These are phyloP conservation scores for Corylus americana DNA, from an alignment of 306 rosid species.

Conservation along the genomic window DNA sequence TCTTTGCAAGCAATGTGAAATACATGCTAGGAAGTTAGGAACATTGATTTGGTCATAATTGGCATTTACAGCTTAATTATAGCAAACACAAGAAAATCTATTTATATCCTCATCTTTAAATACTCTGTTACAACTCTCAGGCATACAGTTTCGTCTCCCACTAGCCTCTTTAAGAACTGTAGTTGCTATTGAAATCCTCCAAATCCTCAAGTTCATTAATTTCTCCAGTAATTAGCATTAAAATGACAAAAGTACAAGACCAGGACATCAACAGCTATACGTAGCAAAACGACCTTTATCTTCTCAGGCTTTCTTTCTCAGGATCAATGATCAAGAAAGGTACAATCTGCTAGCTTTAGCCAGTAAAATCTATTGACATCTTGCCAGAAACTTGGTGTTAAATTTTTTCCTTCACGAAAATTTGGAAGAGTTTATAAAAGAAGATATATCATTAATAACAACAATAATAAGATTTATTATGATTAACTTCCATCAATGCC, in stretches of 20 bases:
- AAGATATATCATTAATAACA: too few species aligned
- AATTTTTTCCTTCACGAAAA: background rate
- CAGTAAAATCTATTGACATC: background rate
- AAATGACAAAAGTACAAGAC: background rate
- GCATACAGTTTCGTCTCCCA: background rate
- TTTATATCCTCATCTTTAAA: background rate
- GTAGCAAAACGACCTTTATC: background rate
- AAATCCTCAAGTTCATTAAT: background rate
- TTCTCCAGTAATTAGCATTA: background rate
- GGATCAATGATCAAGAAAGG: background rate
- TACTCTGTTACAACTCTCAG: too few species aligned
- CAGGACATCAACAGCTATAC: background rate
- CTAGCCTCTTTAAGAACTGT: background rate
- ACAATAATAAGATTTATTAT: too few species aligned
- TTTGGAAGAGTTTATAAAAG: background rate
- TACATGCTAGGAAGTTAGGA: background rate
- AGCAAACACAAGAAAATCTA: background rate
- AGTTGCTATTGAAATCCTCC: background rate
- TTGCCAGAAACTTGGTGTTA: background rate
- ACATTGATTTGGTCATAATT: background rate
- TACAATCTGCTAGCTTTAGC: background rate
- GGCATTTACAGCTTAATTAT: background rate
- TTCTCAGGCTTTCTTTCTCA: background rate
- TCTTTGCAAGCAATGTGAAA: background rate
- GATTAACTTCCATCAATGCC: too few species aligned